Evolutionary conservation across 2,329 filamentous ascomycete genomes (phyloP).

Genomic region (Aspergillus sp.): DNA sequence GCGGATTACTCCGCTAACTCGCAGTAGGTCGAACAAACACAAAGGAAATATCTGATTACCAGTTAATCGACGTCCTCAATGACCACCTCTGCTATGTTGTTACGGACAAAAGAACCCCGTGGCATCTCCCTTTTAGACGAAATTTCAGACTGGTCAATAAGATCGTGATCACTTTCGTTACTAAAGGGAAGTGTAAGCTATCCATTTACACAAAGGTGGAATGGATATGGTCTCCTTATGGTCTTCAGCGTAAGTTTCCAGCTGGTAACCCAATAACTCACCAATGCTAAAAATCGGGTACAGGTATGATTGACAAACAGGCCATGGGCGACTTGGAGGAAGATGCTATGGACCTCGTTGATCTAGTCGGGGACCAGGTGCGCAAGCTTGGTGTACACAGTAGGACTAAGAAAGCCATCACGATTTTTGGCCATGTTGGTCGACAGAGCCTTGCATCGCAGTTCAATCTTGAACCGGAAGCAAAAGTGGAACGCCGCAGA

Average conservation of each 20-base stretch:
- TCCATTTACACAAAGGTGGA: constrained; percentile 85
- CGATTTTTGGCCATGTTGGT: constrained; percentile 50
- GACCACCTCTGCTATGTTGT: constrained; percentile 73
- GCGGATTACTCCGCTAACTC: constrained; percentile 4
- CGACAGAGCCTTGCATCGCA: constrained; percentile 43
- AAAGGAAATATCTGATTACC: constrained; percentile 72
- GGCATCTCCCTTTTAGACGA: constrained; percentile 81
- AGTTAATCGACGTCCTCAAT: constrained; percentile 79
- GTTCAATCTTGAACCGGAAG: constrained; percentile 34
- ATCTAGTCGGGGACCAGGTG: constrained; percentile 52
- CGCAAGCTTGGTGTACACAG: constrained; percentile 47
- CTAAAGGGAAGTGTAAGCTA: constrained; percentile 89
- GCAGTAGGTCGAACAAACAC: constrained; percentile 49
- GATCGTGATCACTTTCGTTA: constrained; percentile 88
- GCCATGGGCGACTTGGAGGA: constrained; percentile 68
- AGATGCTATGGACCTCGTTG: constrained; percentile 49
- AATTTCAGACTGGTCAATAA: constrained; percentile 83
- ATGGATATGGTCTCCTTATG: constrained; percentile 69
- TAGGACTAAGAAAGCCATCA: constrained; percentile 50
- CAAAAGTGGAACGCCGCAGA: constrained; percentile 48
- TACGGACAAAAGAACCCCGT: constrained; percentile 64
- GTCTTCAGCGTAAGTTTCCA: constrained; percentile 43
- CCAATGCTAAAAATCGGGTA: constrained; percentile 4
- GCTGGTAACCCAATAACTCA: neutral
- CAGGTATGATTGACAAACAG: constrained; percentile 57